Evolutionary conservation across 192 early-diverging fungal genomes (phyloP), one percentile per base, ranked within the genome.

Genomic region (Coemansia sp.): DNA sequence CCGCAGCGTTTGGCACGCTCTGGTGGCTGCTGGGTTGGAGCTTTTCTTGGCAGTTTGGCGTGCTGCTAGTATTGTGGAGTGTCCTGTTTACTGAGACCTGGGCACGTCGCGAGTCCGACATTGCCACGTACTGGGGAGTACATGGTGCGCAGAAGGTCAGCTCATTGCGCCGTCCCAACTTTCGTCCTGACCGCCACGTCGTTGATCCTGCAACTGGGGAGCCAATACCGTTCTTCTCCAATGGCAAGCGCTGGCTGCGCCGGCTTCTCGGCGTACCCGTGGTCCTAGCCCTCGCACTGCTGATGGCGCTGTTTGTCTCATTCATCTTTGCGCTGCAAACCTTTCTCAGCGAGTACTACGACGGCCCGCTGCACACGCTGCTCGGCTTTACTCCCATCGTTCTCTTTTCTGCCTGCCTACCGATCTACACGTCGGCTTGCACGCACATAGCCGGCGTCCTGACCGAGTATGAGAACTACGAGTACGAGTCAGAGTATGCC

Each of bases 391-490:
- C 88, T 8, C 96, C 96, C 12, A 90, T 91, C 39, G 72, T 92
- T 29, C 79, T 92, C 5, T 95, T 96, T 74, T 87, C 88, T 2
- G 86, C 89, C 11, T 82, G 86, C 9, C 87, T 98, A 66, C 94
- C 94, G 18, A 73, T 87, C 24, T 85, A 95, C 38, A 88, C 89
- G 29, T 74, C 76, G 2, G 58, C 90, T 40, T 98, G 94, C 85
- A 87, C 74, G 39, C 68, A 74, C 18, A 78, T 91, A 36, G 88
- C 93, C 5, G 47, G 68, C 13, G 65, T 53, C 5, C 83, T 98
- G 49, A 95, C 89, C 49, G 84, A 93, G 20, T 90, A 90, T 71
- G 96, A 98, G 74, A 98, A 96, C 85, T 89, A 91, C 66, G 85
- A 88, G 68, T 92, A 91, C 16, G 88, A 89, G 36, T 79, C 90